Evolutionary conservation across 306 rosid species (phyloP).

Genomic region (Quercus parvula): DNA sequence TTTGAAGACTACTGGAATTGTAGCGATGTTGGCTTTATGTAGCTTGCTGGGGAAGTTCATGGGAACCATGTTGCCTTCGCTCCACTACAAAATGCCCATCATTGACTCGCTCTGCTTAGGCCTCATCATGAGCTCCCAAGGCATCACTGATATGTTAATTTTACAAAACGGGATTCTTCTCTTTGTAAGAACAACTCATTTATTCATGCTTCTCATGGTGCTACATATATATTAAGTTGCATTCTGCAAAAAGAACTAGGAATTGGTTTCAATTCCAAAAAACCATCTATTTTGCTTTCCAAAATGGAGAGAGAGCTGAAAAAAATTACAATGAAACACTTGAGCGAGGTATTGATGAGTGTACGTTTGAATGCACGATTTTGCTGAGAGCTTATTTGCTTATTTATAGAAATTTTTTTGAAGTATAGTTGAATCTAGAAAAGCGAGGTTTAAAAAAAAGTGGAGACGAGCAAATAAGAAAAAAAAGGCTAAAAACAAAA

Average conservation of each 20-base stretch:
- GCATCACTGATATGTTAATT: slow-evolving; percentile 42
- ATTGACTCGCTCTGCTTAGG: slow-evolving; percentile 45
- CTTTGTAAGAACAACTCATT: slow-evolving; percentile 24
- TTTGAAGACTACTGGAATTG: slow-evolving; percentile 6
- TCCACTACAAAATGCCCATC: slow-evolving; percentile 40
- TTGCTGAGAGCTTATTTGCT: too few relatives aligned
- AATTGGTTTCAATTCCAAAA: too few relatives aligned
- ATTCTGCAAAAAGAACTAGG: not conserved
- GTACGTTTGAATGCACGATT: too few relatives aligned
- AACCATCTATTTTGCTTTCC: too few relatives aligned
- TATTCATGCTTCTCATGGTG: not conserved
- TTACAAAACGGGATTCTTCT: slow-evolving; percentile 23
- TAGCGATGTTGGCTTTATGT: slow-evolving; percentile 21
- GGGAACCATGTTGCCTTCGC: slow-evolving; percentile 54
- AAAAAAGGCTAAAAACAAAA: too few relatives aligned
- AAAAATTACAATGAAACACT: too few relatives aligned
- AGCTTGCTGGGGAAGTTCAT: slow-evolving; percentile 38
- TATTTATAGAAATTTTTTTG: too few relatives aligned
- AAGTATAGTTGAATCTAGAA: too few relatives aligned
- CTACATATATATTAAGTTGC: not conserved
- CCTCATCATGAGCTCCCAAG: slow-evolving; percentile 51
- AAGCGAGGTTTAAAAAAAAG: too few relatives aligned
- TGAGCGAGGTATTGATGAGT: too few relatives aligned
- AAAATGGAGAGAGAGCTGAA: too few relatives aligned
- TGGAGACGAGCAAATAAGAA: too few relatives aligned